Evolutionary conservation across 441 rosid genomes (phyloP).

Genomic region (Pelargonium australe): DNA sequence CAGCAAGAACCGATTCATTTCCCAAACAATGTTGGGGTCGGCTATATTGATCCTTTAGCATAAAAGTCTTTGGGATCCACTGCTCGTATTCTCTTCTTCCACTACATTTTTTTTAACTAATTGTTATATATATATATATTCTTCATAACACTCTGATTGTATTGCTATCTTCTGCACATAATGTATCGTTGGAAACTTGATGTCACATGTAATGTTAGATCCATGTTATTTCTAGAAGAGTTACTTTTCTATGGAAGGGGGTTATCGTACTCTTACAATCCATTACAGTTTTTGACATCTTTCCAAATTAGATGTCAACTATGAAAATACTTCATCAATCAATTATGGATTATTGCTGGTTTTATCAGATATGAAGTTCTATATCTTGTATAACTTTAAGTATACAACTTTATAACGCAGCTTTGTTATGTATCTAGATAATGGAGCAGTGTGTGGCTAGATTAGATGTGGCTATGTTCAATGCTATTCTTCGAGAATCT

Average conservation of each 20-base stretch:
- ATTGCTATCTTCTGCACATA: background rate
- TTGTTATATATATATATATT: background rate
- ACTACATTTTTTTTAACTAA: no score
- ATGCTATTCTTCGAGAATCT: conserved; percentile 92
- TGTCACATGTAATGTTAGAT: background rate
- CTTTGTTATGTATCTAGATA: conserved; percentile 39
- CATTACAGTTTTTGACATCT: background rate
- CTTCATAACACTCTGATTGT: background rate
- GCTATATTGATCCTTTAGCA: no score
- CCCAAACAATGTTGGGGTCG: no score
- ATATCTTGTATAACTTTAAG: background rate
- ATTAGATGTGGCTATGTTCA: conserved; percentile 94
- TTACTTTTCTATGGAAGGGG: background rate
- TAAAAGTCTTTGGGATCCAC: no score
- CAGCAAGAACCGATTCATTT: no score
- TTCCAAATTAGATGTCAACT: conserved; percentile 1
- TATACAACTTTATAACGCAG: conserved; percentile 12
- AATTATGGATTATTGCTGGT: background rate
- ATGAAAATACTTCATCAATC: background rate
- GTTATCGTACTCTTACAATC: background rate
- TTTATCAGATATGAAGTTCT: background rate
- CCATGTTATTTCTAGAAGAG: background rate
- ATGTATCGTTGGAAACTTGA: background rate
- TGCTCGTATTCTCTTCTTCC: no score
- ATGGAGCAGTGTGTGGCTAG: conserved; percentile 95